A percentile compares a stretch with the other conserved stretches of the same genome.
These are phyloP conservation scores for Rubia tinctorum DNA, from an alignment of 305 asterid species.

Conservation along the genomic window DNA sequence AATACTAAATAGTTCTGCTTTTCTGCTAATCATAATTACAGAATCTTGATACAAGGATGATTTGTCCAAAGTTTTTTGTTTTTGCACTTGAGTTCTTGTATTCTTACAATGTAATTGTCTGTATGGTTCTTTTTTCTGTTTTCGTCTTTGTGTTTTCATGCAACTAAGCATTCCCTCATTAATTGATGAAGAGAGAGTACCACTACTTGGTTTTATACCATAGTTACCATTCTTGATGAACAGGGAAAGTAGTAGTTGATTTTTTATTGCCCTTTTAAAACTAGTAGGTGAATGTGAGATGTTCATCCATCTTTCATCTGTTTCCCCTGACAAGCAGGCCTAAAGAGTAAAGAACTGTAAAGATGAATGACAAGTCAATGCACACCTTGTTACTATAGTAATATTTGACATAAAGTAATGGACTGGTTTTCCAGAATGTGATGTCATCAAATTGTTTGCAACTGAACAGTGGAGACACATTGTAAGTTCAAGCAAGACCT, in stretches of 20 bases:
- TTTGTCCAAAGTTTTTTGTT: not conserved
- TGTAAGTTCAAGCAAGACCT: not conserved
- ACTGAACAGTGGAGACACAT: not conserved
- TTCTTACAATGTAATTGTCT: not conserved
- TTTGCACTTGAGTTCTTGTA: not conserved
- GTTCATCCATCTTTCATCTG: not conserved
- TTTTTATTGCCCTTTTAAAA: not conserved
- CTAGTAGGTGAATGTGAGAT: conserved; percentile 1
- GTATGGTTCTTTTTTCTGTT: not conserved
- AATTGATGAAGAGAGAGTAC: not conserved
- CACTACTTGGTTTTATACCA: not conserved
- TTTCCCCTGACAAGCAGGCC: not conserved
- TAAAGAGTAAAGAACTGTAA: not conserved
- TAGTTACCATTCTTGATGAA: conserved; percentile 1
- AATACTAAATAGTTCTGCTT: not conserved
- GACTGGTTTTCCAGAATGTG: conserved; percentile 1
- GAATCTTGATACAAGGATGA: not conserved
- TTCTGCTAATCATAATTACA: conserved; percentile 9
- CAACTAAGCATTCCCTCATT: not conserved
- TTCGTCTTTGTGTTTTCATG: not conserved
- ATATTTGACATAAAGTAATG: not conserved
- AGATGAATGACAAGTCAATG: conserved; percentile 13
- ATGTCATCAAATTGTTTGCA: not conserved
- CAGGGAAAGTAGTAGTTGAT: not conserved
- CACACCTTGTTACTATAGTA: not conserved